A percentile compares a stretch with the other conserved stretches of the same genome.
Conservation (phyloP, 1,139 yeast genomes). For the Meyerozyma elateridarum region DNA sequence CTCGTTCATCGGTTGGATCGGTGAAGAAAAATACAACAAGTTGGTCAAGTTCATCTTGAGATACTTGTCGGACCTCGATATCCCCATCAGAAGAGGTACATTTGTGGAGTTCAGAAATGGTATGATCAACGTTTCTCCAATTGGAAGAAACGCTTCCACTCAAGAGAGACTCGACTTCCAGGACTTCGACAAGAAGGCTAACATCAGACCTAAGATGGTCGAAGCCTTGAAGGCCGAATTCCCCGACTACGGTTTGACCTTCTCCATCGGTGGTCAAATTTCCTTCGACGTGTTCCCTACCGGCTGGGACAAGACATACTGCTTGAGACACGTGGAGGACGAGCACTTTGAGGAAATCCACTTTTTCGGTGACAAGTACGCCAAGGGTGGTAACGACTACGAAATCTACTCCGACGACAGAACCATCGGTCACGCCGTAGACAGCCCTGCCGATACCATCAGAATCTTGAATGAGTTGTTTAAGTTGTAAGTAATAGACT, state of each 20-base stretch:
- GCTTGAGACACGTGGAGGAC: constrained; percentile 82
- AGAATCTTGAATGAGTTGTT: constrained; percentile 80
- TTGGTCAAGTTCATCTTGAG: constrained; percentile 79
- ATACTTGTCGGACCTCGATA: constrained; percentile 78
- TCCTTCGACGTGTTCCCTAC: constrained; percentile 99
- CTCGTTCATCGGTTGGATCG: constrained; percentile 92
- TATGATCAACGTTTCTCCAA: constrained; percentile 96
- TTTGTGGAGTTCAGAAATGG: constrained; percentile 98
- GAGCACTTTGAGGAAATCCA: constrained; percentile 87
- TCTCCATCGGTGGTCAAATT: constrained; percentile 98
- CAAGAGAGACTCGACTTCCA: constrained; percentile 92
- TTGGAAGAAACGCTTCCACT: constrained; percentile 96
- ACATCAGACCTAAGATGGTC: constrained; percentile 80
- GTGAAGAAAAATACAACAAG: constrained; percentile 90
- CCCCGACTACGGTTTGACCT: constrained; percentile 80
- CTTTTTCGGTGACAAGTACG: constrained; percentile 98
- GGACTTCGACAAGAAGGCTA: constrained; percentile 70
- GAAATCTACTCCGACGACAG: constrained; percentile 90
- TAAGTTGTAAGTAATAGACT: constrained; percentile 26
- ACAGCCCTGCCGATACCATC: constrained; percentile 83
- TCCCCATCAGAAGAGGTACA: constrained; percentile 96
- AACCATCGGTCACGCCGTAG: constrained; percentile 93
- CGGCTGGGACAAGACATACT: constrained; percentile 99
- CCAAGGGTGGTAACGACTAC: constrained; percentile 97
- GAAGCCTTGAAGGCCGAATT: constrained; percentile 77